Evolutionary conservation across 345 rosid genomes (phyloP).

Genomic region (Salix brachista): DNA sequence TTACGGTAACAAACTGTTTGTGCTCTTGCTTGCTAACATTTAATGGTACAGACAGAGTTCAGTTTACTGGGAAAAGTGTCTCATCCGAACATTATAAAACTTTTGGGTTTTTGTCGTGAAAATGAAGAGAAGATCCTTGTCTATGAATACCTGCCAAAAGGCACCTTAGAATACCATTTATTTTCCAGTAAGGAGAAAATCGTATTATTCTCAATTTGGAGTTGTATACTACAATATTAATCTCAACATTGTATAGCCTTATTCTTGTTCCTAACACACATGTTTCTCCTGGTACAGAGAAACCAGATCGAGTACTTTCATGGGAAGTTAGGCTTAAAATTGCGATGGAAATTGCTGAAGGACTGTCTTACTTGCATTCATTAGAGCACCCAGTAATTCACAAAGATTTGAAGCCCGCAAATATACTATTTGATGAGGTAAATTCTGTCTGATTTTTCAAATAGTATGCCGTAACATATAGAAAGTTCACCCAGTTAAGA

Average conservation of each 20-base stretch:
- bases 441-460: not conserved
- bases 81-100: conserved; percentile 10
- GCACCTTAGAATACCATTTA: not conserved
- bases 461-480: too few species aligned
- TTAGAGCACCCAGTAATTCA: not conserved
- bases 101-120: conserved; percentile 1
- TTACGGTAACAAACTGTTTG: not conserved
- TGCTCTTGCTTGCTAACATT: not conserved
- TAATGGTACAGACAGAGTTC: not conserved
- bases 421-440: conserved; percentile 11
- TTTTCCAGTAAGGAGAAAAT: not conserved
- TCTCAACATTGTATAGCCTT: not conserved
- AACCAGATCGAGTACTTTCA: not conserved
- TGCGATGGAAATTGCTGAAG: not conserved
- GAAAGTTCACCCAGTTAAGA: too few species aligned
- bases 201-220: not conserved
- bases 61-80: not conserved
- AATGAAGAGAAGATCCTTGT: not conserved
- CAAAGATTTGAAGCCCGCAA: conserved; percentile 12
- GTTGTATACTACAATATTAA: too few species aligned
- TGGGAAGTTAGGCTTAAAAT: conserved; percentile 6
- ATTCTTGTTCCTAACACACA: not conserved
- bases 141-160: not conserved
- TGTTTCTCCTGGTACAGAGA: not conserved
- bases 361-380: not conserved